Percentiles rank a stretch among this genome's conserved stretches.
These are phyloP conservation scores for Xylaria sp. DNA, from an alignment of 2,329 filamentous ascomycete genomes.

Conservation along the genomic window DNA sequence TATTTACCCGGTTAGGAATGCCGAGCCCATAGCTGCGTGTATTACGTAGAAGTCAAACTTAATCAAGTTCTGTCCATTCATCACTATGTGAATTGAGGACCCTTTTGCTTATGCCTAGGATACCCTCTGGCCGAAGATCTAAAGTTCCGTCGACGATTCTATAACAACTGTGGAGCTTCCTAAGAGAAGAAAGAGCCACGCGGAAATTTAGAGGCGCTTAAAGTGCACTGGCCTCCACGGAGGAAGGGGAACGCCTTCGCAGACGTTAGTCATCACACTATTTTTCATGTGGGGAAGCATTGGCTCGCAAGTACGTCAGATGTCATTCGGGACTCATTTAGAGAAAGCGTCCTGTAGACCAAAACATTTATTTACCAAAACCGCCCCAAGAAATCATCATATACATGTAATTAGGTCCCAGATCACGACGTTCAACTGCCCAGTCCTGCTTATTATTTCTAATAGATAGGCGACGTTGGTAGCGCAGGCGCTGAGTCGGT, in stretches of 20 bases:
- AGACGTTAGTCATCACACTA: too few species aligned
- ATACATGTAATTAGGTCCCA: neutral
- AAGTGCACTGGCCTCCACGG: neutral
- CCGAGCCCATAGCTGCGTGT: neutral
- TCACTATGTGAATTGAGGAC: too few species aligned
- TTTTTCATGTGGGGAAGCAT: neutral
- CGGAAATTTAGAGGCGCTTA: neutral
- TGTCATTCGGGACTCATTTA: neutral
- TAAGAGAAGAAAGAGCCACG: neutral
- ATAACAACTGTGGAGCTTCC: neutral
- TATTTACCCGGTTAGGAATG: neutral
- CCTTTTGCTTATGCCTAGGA: too few species aligned
- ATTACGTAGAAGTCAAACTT: neutral
- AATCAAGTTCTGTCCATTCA: too few species aligned
- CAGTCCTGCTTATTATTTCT: neutral
- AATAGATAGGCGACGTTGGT: neutral
- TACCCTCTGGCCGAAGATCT: too few species aligned
- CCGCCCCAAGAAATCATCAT: neutral
- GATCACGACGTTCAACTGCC: neutral
- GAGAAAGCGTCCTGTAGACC: neutral
- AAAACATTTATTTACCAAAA: neutral
- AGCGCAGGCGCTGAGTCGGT: conserved; percentile 5
- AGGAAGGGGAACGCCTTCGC: neutral
- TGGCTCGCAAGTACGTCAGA: neutral
- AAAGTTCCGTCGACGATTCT: too few species aligned